These are phyloP conservation scores for Cylindrotheca closterium DNA, from an alignment of 108 stramenopile species.

Conservation along the genomic window DNA sequence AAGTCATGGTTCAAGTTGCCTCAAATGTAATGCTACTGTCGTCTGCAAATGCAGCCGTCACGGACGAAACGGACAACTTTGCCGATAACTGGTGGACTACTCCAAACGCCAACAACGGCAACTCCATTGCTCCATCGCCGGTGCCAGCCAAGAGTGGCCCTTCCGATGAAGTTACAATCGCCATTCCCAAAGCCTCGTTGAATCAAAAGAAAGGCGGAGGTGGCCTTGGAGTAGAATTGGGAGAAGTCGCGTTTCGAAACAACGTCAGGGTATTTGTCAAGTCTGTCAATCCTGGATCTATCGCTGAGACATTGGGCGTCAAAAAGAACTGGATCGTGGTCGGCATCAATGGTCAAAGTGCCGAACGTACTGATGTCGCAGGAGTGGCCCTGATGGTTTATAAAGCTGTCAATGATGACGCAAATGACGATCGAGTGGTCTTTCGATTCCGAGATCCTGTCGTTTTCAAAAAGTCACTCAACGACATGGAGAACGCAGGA, in stretches of 20 bases:
- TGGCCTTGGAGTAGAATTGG: slow-evolving; percentile 76
- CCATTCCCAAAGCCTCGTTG: slow-evolving; percentile 45
- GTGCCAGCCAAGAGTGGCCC: slow-evolving; percentile 4
- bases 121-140: not conserved
- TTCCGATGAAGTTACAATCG: slow-evolving; percentile 46
- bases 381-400: slow-evolving; percentile 72
- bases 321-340: slow-evolving; percentile 69
- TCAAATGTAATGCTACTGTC: not conserved
- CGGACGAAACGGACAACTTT: slow-evolving; percentile 67
- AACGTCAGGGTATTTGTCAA: slow-evolving; percentile 76
- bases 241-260: slow-evolving; percentile 67
- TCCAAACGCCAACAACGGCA: too few relatives aligned
- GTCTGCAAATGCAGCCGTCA: slow-evolving; percentile 36
- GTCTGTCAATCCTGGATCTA: slow-evolving; percentile 60
- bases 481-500: slow-evolving; percentile 27
- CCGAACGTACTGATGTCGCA: slow-evolving; percentile 59
- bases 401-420: slow-evolving; percentile 25
- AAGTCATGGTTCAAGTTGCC: too few relatives aligned
- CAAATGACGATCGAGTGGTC: slow-evolving; percentile 19
- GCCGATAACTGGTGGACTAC: slow-evolving; percentile 48
- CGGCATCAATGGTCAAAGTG: slow-evolving; percentile 49
- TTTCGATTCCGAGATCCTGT: slow-evolving; percentile 73
- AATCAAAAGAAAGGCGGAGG: slow-evolving; percentile 26
- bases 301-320: slow-evolving; percentile 62
- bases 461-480: slow-evolving; percentile 46